phyloP scores from a whole-genome alignment of 2,329 filamentous ascomycete genomes.

The Cercospora sesami region DNA sequence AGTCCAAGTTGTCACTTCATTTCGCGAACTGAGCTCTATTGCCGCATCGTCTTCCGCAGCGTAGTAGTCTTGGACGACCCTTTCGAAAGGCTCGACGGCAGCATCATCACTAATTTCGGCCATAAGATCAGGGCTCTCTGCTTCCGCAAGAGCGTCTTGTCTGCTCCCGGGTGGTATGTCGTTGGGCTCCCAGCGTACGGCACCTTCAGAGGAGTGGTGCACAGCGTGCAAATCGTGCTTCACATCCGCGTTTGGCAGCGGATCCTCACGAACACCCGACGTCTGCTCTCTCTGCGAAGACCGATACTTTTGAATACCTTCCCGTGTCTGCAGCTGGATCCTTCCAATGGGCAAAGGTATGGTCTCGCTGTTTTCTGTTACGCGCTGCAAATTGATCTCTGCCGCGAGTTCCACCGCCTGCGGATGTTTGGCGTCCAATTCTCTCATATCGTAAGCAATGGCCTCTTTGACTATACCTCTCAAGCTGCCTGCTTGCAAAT shows the following conservation, averaged over 20 bases:
- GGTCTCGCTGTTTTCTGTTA: not conserved
- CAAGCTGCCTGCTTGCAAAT: conserved; percentile 24
- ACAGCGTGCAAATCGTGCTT: not conserved
- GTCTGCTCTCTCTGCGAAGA: not conserved
- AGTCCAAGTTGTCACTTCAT: not conserved
- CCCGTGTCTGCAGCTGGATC: not conserved
- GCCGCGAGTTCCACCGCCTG: conserved; percentile 4
- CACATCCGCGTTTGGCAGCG: not conserved
- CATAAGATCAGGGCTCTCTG: not conserved
- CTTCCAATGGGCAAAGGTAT: conserved; percentile 24
- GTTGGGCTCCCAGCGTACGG: not conserved
- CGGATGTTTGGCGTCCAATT: conserved; percentile 9
- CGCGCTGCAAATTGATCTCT: conserved; percentile 3
- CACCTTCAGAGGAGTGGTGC: not conserved
- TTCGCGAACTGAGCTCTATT: not conserved
- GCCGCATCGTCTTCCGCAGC: not conserved
- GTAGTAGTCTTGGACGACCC: conserved; percentile 1
- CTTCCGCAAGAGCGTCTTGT: not conserved
- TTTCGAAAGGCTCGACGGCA: not conserved
- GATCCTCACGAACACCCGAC: not conserved
- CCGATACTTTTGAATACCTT: not conserved
- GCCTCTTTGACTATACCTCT: conserved; percentile 29
- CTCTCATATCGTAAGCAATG: conserved; percentile 34
- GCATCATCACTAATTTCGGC: not conserved
- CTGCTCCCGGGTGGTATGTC: not conserved